phyloP scores from a whole-genome alignment of 1,284 basidiomycete genomes.

The Trametes sp. region DNA sequence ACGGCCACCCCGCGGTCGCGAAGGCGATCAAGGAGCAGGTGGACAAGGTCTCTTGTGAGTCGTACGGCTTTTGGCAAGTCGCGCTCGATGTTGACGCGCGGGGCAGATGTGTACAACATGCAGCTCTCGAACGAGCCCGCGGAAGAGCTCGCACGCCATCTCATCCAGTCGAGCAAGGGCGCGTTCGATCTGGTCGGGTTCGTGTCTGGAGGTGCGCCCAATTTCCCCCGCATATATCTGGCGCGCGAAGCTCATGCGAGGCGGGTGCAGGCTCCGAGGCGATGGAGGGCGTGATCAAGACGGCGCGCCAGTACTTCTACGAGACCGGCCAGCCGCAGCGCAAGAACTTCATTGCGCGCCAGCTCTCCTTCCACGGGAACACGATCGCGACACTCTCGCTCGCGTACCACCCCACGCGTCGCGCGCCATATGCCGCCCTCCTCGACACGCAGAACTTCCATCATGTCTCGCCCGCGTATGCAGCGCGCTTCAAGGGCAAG shows the following conservation, averaged over 20 bases:
- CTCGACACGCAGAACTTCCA: slow-evolving; percentile 73
- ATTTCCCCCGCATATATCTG: not conserved
- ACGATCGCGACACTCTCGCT: slow-evolving; percentile 76
- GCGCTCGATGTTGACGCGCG: not conserved
- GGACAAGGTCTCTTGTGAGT: slow-evolving; percentile 74
- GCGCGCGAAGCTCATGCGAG: not conserved
- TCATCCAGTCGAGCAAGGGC: slow-evolving; percentile 71
- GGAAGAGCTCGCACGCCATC: slow-evolving; percentile 72
- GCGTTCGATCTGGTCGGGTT: slow-evolving; percentile 76
- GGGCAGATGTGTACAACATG: slow-evolving; percentile 81
- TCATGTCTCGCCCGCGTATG: slow-evolving; percentile 88
- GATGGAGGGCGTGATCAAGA: slow-evolving; percentile 83
- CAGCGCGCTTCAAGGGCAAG: slow-evolving; percentile 72
- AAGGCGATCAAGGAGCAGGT: slow-evolving; percentile 81
- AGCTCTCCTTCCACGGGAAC: slow-evolving; percentile 87
- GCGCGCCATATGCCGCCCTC: slow-evolving; percentile 70
- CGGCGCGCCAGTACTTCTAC: slow-evolving; percentile 78
- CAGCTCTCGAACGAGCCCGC: slow-evolving; percentile 81
- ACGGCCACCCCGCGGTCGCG: slow-evolving; percentile 73
- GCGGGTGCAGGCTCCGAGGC: slow-evolving; percentile 75
- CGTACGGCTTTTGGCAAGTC: not conserved
- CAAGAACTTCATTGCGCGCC: slow-evolving; percentile 80
- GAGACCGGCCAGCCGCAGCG: slow-evolving; percentile 75
- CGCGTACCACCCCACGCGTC: slow-evolving; percentile 68
- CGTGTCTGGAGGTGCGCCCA: slow-evolving; percentile 68